Evolutionary conservation across 2,329 filamentous ascomycete genomes (phyloP), one percentile per base, ranked within the genome.

Genomic region (Cercospora nicotianae): DNA sequence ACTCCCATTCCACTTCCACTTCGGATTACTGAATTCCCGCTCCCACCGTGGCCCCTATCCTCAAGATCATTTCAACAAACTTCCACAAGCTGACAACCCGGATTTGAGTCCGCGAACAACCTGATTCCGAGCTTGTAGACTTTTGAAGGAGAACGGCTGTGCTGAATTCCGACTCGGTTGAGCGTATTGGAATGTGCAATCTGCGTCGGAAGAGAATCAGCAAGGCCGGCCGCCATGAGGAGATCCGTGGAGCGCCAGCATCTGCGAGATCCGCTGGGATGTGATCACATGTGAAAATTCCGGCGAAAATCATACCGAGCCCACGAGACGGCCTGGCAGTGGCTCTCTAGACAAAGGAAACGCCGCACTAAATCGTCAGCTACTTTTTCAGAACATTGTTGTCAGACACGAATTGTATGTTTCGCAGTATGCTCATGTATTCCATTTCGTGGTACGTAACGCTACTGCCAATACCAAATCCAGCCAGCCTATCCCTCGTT

Each of bases 391-490:
- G 12, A n/a, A 26, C 51, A 8, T 10, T 6, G 7, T 3, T 13
- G 45, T 53, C 18, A 23, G 18, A 13, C 4, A 26, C 23, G 9
- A 53, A 4, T 12, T 53, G 7, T 3, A 53, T 20, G 18, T n/a
- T n/a, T 5, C 3, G 45, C 12, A 57, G 53, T 30, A 31, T n/a
- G 53, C 53, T 64, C 33, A 65, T 65, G 63, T 28, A 60, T 33
- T 60, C 20, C 63, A 65, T 65, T 65, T 36, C 42, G 20, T 65
- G 55, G 42, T 65, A 60, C 55, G 33, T 65, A 65, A 60, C 51
- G 39, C 57, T 65, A 60, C 59, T 61, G 13, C 55, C 36, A 51
- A 59, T 51, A 48, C 55, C 55, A 48, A 33, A 60, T 18, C 10
- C 55, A 65, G 55, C 63, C 55, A 51, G 63, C 57, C 63, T 45